These are phyloP conservation scores for Pichia thaimueangensis DNA, from an alignment of 805 yeast genomes.

Conservation along the genomic window DNA sequence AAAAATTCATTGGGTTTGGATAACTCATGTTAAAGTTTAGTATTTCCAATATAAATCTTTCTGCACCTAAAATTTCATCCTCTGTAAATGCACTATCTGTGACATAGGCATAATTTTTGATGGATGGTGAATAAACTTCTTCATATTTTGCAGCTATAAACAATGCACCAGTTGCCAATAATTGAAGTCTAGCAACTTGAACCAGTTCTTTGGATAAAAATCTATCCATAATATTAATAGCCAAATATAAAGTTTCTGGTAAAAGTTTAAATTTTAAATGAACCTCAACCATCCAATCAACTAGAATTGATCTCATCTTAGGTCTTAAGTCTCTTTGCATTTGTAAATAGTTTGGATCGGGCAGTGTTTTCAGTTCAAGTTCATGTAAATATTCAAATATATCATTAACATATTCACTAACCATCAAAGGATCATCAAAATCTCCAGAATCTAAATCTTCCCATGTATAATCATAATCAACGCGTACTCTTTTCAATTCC, in stretches of 20 bases:
- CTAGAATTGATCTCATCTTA: conserved; percentile 74
- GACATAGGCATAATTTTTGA: conserved; percentile 77
- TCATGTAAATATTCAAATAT: conserved; percentile 75
- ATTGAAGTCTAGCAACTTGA: conserved; percentile 72
- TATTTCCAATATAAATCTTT: conserved; percentile 66
- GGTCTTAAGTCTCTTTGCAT: conserved; percentile 68
- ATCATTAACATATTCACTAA: conserved; percentile 83
- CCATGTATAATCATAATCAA: conserved; percentile 42
- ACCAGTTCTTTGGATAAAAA: conserved; percentile 71
- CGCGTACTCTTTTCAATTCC: conserved; percentile 27
- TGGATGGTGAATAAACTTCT: conserved; percentile 84
- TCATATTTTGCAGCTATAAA: conserved; percentile 92
- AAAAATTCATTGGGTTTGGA: conserved; percentile 86
- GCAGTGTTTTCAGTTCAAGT: conserved; percentile 67
- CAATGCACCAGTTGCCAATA: conserved; percentile 77
- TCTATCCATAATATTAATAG: conserved; percentile 83
- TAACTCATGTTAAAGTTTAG: conserved; percentile 70
- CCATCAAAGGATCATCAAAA: conserved; percentile 76
- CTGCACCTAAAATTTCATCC: conserved; percentile 78
- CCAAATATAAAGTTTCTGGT: conserved; percentile 80
- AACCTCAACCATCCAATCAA: conserved; percentile 93
- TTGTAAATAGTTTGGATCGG: conserved; percentile 59
- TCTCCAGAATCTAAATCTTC: conserved; percentile 72
- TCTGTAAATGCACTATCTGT: conserved; percentile 82
- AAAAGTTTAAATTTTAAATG: conserved; percentile 75